Base-by-base conservation (phyloP, 306 rosid genomes). In the Parietaria judaica region DNA sequence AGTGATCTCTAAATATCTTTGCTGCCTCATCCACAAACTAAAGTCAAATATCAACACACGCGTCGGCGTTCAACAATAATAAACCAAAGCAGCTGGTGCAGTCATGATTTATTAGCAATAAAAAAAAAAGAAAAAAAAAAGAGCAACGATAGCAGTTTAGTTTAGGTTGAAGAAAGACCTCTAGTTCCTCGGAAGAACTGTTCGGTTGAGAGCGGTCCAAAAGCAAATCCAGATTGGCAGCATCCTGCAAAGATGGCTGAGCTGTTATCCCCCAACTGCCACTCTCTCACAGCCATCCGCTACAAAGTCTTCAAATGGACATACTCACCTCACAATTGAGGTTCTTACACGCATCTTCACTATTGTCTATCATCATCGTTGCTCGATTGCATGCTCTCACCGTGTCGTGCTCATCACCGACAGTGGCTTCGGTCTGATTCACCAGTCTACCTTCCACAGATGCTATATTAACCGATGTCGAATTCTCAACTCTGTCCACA, bases 311-410 rank as follows among this genome's bases (percentile, higher is more conserved):
- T 81, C 87, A 81, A 72, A 78, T 76, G 74, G 79, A 72, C 80
- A 80, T 80, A 88, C 95, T 92, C 85, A 80, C 96, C 92, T 86
- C 74, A 41, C 77, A 75, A 74, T 77, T 82, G 86, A 88, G 95
- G 82, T 70, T 80, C 79, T 66, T 83, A 12, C 59, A 67, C 35
- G 70, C 77, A 70, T 59, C 63, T 58, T 80, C 84, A 56, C 75
- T 80, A 73, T 74, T 73, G 57, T 79, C 94, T 61, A 49, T 71
- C 54, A 49, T 71, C 54, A 69, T 69, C 12, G 64, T 51, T 16
- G 66, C 60, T 68, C 68, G 73, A 82, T 73, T 70, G 70, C 77
- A 78, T 54, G 77, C 66, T 71, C 82, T 70, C 71, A 72, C 82
- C 58, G 66, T 37, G 51, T 54, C 81, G 62, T 68, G 73, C 61